Percentiles rank a stretch among this genome's conserved stretches.
Evolutionary conservation across 2,329 filamentous ascomycete species (phyloP).

Genomic region (Triangularia verruculosa): DNA sequence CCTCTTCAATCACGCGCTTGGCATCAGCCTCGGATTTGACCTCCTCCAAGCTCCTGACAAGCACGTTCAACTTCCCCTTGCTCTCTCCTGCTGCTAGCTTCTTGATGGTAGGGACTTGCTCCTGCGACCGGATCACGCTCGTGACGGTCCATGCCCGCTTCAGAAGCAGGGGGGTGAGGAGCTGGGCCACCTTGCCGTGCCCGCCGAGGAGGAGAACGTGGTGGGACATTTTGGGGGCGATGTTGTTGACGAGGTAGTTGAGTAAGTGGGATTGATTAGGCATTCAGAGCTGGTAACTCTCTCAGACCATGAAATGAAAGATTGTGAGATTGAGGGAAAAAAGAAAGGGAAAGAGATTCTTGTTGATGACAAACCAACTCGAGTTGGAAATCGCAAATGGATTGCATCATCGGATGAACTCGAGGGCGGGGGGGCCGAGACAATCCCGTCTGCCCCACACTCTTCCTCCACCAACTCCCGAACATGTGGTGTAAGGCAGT

Average conservation of each 20-base stretch:
- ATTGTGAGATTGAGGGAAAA: no score
- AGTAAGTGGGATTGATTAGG: no score
- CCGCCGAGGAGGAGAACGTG: conserved; percentile 74
- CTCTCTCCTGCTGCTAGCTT: conserved; percentile 50
- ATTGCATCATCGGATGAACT: conserved; percentile 5
- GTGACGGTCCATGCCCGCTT: conserved; percentile 73
- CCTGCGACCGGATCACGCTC: conserved; percentile 70
- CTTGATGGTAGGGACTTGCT: conserved; percentile 63
- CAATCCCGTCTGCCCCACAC: not conserved
- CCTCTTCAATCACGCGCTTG: conserved; percentile 56
- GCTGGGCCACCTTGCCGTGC: conserved; percentile 74
- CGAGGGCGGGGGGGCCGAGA: not conserved
- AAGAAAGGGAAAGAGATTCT: not conserved
- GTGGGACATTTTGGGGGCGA: conserved; percentile 26
- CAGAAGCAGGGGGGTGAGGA: conserved; percentile 74
- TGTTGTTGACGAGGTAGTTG: not conserved
- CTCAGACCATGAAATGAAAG: no score
- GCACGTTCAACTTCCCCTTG: conserved; percentile 56
- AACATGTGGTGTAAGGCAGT: not conserved
- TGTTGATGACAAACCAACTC: not conserved
- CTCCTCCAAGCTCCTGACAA: conserved; percentile 70
- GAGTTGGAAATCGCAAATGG: not conserved
- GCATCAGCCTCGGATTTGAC: conserved; percentile 63
- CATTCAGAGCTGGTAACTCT: no score
- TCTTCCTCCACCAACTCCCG: no score